Percentiles rank a stretch among this genome's conserved stretches.
Conservation (phyloP, 352 stramenopile species). For the Pythium apleroticum region DNA sequence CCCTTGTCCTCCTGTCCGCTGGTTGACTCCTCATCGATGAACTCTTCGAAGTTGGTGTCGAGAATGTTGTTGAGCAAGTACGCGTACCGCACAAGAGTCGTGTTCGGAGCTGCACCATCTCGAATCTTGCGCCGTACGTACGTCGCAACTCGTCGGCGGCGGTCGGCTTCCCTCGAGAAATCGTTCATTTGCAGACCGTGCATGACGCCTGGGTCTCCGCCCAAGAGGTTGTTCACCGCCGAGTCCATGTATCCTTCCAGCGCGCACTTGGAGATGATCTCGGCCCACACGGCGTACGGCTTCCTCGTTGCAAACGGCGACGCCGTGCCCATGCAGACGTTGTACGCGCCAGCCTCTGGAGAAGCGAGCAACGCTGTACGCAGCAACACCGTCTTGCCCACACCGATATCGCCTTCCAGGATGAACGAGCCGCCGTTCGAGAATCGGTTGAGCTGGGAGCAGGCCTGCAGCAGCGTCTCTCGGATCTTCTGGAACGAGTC, state of each 20-base stretch:
- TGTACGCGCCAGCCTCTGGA: conserved; percentile 48
- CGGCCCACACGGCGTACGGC: conserved; percentile 77
- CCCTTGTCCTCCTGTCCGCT: not conserved
- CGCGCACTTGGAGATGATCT: conserved; percentile 72
- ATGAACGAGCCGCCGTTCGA: conserved; percentile 67
- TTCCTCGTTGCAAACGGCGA: conserved; percentile 74
- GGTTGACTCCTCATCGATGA: conserved; percentile 29
- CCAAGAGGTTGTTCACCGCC: conserved; percentile 6
- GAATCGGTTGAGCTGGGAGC: conserved; percentile 65
- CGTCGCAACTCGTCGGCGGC: conserved; percentile 47
- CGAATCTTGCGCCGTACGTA: conserved; percentile 68
- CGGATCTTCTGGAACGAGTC: conserved; percentile 57
- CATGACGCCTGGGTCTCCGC: conserved; percentile 8
- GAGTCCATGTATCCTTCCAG: conserved; percentile 30
- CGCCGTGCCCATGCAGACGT: conserved; percentile 69
- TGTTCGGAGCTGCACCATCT: conserved; percentile 66
- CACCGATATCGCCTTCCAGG: conserved; percentile 80
- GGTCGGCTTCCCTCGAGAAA: conserved; percentile 36
- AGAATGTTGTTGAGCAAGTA: conserved; percentile 63
- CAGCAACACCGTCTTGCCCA: conserved; percentile 82
- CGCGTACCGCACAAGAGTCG: conserved; percentile 57
- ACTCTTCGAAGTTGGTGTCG: conserved; percentile 70
- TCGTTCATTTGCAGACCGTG: conserved; percentile 24
- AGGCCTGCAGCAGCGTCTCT: conserved; percentile 56
- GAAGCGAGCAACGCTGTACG: conserved; percentile 47